Base-by-base conservation (phyloP, 1,139 yeast genomes). In the Yueomyces sp. region DNA sequence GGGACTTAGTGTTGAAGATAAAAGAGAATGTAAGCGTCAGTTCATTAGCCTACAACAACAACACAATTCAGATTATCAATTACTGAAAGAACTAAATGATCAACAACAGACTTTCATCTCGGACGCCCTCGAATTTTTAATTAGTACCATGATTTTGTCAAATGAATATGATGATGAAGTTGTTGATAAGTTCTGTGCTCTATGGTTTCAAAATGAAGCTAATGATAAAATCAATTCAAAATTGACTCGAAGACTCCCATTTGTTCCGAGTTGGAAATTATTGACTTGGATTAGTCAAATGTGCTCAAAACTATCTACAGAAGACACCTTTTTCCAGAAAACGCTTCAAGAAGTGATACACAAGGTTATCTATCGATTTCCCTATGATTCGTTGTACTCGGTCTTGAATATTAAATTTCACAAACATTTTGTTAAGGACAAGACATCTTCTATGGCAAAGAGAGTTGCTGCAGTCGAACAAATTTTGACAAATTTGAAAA, bases 261-360 rank as follows among this genome's bases (percentile, higher is more conserved):
- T 44, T 0, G 63, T 85, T 31, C 81, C 94, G 0, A 67, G 73
- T 26, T 66, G 68, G 53, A 78, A 78, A 51, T 73, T 86, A 44
- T 68, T 85, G 3, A 75, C 86, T 0, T 87, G 96, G 95, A 69
- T 81, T 39, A 79, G 84, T 45, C 98, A 91, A 57, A 68, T 91
- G 39, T 71, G 85, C 4, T 85, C 97, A 0, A 69, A 95, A 45
- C 60, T 89, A 27, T 66, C 77, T 0, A 62, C 62, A 36, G 81
- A 75, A 27, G 46, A 52, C 0, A 55, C 69, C 4, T 52, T 49
- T 1, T 87, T 86, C 52, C 96, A 86, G 53, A 51, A 47, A 1
- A 57, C 73, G 0, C 63, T 91, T 37, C 71, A 70, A 38, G 49
- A 54, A 1, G 59, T 87, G 5, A 63, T 89, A 19, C 53, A 66